phyloP scores from a whole-genome alignment of 2,329 filamentous ascomycete species.

The Cladosporium sp. region DNA sequence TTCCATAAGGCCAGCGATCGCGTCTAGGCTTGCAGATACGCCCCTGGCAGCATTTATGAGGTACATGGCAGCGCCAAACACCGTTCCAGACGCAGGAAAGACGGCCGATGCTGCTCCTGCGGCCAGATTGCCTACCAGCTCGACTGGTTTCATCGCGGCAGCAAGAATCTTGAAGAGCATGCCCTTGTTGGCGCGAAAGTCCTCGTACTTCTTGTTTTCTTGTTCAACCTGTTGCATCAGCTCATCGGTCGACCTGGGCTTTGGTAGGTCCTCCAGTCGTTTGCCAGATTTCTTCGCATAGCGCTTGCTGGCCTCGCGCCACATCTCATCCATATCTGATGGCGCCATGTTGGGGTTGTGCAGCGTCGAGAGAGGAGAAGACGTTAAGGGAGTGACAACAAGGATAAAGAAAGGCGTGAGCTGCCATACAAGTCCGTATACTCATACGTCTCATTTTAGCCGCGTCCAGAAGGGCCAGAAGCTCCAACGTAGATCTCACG shows the following conservation, averaged over 20 bases:
- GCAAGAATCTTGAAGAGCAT: slow-evolving; percentile 5
- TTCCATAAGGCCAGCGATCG: slow-evolving; percentile 43
- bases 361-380: not conserved
- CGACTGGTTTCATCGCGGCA: slow-evolving; percentile 31
- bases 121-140: slow-evolving; percentile 38
- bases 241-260: slow-evolving; percentile 6
- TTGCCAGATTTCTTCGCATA: slow-evolving; percentile 10
- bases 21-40: slow-evolving; percentile 44
- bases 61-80: slow-evolving; percentile 43
- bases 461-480: not conserved
- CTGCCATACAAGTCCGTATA: not conserved
- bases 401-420: not conserved
- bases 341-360: not conserved
- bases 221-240: slow-evolving; percentile 10
- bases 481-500: not conserved
- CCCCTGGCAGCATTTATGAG: slow-evolving; percentile 44
- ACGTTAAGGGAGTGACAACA: not conserved
- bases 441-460: not conserved
- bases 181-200: slow-evolving; percentile 10
- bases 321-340: slow-evolving; percentile 4
- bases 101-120: slow-evolving; percentile 35
- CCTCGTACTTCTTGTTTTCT: slow-evolving; percentile 4
- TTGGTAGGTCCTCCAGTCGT: slow-evolving; percentile 10
- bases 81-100: slow-evolving; percentile 40
- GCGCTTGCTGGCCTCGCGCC: slow-evolving; percentile 9